phyloP scores from a whole-genome alignment of 257 asterid species.

The Voacanga thouarsii region DNA sequence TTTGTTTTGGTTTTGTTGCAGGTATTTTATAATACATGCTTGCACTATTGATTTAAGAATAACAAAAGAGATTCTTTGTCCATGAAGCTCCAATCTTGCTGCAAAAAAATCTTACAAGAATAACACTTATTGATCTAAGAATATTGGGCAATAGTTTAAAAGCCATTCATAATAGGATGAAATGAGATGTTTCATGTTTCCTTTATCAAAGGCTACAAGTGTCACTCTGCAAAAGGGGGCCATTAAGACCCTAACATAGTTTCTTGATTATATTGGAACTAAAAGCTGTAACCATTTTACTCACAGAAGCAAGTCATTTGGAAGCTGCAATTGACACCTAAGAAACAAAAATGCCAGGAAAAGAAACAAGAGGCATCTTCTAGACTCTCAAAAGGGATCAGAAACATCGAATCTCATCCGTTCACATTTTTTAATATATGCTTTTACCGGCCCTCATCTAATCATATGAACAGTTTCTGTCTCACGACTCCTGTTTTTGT shows the following conservation, averaged over 20 bases:
- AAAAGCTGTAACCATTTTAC: slow-evolving; percentile 11
- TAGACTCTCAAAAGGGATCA: background rate
- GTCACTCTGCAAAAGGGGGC: slow-evolving; percentile 1
- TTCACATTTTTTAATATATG: background rate
- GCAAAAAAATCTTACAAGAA: slow-evolving; percentile 4
- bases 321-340: slow-evolving; percentile 22
- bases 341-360: slow-evolving; percentile 2
- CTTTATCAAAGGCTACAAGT: slow-evolving; percentile 3
- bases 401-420: slow-evolving; percentile 10
- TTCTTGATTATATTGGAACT: background rate
- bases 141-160: slow-evolving; percentile 3
- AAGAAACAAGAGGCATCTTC: slow-evolving; percentile 14
- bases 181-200: background rate
- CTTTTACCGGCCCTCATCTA: background rate
- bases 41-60: background rate
- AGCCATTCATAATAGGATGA: background rate
- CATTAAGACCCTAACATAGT: background rate
- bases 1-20: slow-evolving; percentile 4
- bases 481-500: slow-evolving; percentile 11
- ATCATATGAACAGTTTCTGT: slow-evolving; percentile 4
- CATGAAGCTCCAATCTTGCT: slow-evolving; percentile 5
- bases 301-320: slow-evolving; percentile 3
- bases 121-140: slow-evolving; percentile 12
- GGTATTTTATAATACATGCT: background rate
- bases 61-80: slow-evolving; percentile 25